A percentile compares a stretch with the other conserved stretches of the same genome.
Evolutionary conservation across 352 stramenopile genomes (phyloP).

Genomic region (Phytophthora nicotianae): DNA sequence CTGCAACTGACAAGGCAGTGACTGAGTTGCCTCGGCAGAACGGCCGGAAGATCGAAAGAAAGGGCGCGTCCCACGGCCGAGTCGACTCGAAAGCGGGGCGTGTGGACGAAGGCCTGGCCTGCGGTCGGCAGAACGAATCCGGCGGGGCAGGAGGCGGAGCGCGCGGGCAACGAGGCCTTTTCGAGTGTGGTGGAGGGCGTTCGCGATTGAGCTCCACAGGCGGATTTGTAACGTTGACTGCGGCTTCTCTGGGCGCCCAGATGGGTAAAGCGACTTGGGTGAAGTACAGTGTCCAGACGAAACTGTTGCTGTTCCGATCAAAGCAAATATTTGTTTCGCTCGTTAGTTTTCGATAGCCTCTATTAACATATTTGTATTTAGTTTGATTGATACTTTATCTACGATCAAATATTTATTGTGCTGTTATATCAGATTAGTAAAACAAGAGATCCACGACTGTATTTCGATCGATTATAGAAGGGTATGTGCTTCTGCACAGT

Average conservation of each 20-base stretch:
- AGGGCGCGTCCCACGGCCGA: conserved; percentile 26
- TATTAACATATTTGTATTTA: no score
- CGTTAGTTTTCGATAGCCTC: not conserved
- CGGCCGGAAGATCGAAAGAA: conserved; percentile 22
- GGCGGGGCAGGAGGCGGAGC: not conserved
- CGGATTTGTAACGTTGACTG: conserved; percentile 2
- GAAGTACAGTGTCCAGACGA: not conserved
- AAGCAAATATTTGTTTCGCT: not conserved
- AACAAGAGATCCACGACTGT: no score
- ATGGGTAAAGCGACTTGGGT: not conserved
- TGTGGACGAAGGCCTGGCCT: not conserved
- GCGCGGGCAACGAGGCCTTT: conserved; percentile 3
- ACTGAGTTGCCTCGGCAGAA: conserved; percentile 21
- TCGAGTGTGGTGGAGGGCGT: conserved; percentile 1
- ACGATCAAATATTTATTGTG: no score
- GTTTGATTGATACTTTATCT: no score
- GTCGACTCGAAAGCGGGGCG: conserved; percentile 12
- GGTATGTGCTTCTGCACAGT: not conserved
- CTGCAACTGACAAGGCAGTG: not conserved
- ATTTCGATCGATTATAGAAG: not conserved
- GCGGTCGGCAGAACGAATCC: not conserved
- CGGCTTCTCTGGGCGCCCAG: conserved; percentile 2
- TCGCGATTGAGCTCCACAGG: not conserved
- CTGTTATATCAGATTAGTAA: no score
- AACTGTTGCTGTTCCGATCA: not conserved